These are phyloP conservation scores for Clavariopsis aquatica DNA, from an alignment of 495 filamentous ascomycete species.

Conservation along the genomic window DNA sequence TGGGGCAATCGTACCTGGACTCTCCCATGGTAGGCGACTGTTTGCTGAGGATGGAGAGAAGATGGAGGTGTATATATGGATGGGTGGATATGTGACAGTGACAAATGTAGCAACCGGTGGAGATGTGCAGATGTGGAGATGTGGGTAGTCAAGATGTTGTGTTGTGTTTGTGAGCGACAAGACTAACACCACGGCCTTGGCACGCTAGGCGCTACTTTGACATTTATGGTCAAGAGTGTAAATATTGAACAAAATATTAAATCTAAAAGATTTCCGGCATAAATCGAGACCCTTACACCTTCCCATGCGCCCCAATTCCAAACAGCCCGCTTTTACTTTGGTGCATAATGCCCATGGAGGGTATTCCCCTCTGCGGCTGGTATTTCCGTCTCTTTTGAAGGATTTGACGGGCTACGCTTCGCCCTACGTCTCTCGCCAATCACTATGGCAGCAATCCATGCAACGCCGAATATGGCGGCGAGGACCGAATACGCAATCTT, in stretches of 20 bases:
- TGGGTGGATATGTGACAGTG: constrained; percentile 1
- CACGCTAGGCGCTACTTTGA: not conserved
- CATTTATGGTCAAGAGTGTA: not conserved
- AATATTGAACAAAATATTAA: not conserved
- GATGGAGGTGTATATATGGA: not conserved
- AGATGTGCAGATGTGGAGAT: not conserved
- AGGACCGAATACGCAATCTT: constrained; percentile 38
- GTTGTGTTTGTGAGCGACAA: constrained; percentile 20
- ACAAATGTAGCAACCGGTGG: no score
- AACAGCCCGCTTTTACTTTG: not conserved
- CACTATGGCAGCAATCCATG: constrained; percentile 25
- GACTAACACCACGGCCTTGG: not conserved
- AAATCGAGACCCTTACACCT: no score
- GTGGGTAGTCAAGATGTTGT: not conserved
- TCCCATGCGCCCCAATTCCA: no score
- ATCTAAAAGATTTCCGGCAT: no score
- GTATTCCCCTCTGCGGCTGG: constrained; percentile 10
- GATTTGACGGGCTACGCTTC: not conserved
- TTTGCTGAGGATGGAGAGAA: not conserved
- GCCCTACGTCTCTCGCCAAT: constrained; percentile 30
- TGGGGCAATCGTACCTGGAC: constrained; percentile 35
- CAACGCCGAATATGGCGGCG: constrained; percentile 33
- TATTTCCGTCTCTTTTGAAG: constrained; percentile 32
- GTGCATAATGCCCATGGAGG: constrained; percentile 27
- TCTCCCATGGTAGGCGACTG: constrained; percentile 36